Evolutionary conservation across 2,329 filamentous ascomycete genomes (phyloP), one percentile per base, ranked within the genome.

Genomic region (Grosmannia penicillata): DNA sequence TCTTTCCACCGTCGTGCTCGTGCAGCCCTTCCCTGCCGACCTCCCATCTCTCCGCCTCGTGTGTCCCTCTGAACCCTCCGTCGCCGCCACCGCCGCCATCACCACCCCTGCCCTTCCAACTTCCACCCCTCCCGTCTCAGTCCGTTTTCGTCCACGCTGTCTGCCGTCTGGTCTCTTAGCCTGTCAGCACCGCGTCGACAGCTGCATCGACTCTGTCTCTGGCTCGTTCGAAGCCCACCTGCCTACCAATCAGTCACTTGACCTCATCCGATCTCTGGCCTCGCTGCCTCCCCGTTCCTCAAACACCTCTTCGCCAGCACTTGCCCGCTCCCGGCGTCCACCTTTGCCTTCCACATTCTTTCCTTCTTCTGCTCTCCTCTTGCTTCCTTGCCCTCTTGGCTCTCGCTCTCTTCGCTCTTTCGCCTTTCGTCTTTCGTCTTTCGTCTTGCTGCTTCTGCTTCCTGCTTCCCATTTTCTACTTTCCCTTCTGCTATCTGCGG

Each of bases 131-230:
- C 15, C 15, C 19, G 18, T 29, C 19, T 30, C 27, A 23, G 35
- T 30, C 35, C 27, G 35, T 37, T 37, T 37, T 37, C 27, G 21
- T 37, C 35, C 26, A 30, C 10, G 13, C 23, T 6, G 18, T n/a
- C 14, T 10, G 31, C 31, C 24, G 18, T n/a, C 26, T 27, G 26
- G 10, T 27, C 6, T 27, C 26, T 14, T 5, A 9, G 24, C 24
- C 24, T 13, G 6, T 13, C 6, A 10, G 24, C 14, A 7, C 24
- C 24, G 7, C 24, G 13, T 28, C 26, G 14, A 9, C 9, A 18
- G n/a, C n/a, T n/a, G 27, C 14, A 14, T 24, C 26, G 27, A 17
- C 26, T 27, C n/a, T 17, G 7, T 28, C n/a, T 30, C 27, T 37
- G 19, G 21, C 14, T n/a, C 35, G 26, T 37, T 31, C 35, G 34